phyloP scores from a whole-genome alignment of 2,329 filamentous ascomycete genomes.

The Monilinia aucupariae region DNA sequence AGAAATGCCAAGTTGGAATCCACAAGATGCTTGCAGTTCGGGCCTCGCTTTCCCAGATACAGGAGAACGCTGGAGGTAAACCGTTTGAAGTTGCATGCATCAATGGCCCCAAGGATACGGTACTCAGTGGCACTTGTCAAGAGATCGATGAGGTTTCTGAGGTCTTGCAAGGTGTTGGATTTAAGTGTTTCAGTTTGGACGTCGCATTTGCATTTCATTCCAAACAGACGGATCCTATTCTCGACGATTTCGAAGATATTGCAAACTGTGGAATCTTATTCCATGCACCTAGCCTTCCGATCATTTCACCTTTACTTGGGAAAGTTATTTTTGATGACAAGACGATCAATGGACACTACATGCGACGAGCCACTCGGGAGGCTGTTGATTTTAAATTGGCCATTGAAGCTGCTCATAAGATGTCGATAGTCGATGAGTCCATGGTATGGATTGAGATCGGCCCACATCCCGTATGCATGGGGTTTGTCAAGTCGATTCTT shows the following conservation, averaged over 20 bases:
- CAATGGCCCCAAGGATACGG: background rate
- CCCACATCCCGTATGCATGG: conserved; percentile 54
- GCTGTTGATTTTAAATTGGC: conserved; percentile 51
- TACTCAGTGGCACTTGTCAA: background rate
- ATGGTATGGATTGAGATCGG: conserved; percentile 53
- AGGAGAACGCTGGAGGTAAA: background rate
- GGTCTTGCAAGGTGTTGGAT: background rate
- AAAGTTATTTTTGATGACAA: background rate
- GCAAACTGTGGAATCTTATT: background rate
- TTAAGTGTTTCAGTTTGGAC: background rate
- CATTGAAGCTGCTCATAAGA: conserved; percentile 54
- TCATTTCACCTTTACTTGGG: background rate
- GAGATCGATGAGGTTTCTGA: background rate
- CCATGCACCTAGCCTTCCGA: background rate
- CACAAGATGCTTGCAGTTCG: conserved; percentile 6
- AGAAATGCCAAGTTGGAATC: background rate
- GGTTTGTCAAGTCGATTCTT: conserved; percentile 8
- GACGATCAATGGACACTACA: background rate
- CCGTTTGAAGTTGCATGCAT: conserved; percentile 4
- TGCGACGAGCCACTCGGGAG: background rate
- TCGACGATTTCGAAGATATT: background rate
- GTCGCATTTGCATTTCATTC: conserved; percentile 12
- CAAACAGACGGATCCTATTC: conserved; percentile 1
- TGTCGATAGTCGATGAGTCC: no score
- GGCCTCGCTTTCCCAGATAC: background rate